Conservation (phyloP, 106 monocot genomes). For the Amphibolis antarctica region DNA sequence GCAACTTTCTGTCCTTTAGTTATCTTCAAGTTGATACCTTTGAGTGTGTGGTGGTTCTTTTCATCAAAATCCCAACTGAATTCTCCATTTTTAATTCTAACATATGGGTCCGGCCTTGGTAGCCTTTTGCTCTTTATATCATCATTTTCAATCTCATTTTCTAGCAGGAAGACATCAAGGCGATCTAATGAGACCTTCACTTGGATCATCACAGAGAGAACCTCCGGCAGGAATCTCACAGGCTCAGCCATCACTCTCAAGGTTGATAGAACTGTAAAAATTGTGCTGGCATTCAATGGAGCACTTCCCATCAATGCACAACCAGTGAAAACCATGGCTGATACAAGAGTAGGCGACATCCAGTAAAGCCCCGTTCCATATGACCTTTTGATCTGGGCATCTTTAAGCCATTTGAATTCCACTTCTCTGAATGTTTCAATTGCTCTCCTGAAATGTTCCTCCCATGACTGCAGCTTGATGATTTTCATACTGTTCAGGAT, state of each 20-base stretch:
- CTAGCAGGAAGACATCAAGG: slow-evolving; percentile 46
- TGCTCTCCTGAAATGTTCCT: slow-evolving; percentile 40
- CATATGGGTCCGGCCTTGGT: slow-evolving; percentile 3
- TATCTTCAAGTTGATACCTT: slow-evolving; percentile 1
- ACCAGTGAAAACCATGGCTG: slow-evolving; percentile 53
- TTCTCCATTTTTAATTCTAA: slow-evolving; percentile 17
- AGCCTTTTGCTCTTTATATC: slow-evolving; percentile 15
- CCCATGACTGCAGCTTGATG: slow-evolving; percentile 88
- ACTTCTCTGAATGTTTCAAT: slow-evolving; percentile 35
- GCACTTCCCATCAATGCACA: slow-evolving; percentile 28
- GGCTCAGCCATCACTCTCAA: slow-evolving; percentile 61
- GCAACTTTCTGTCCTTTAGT: slow-evolving; percentile 50
- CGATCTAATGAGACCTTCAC: slow-evolving; percentile 70
- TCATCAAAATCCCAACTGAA: slow-evolving; percentile 8
- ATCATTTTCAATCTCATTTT: slow-evolving; percentile 55
- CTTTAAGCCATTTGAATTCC: slow-evolving; percentile 63
- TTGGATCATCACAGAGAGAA: slow-evolving; percentile 53
- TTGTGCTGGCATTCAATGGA: slow-evolving; percentile 50
- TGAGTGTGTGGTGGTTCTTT: not conserved
- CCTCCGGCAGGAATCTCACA: slow-evolving; percentile 69
- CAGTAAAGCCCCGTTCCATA: slow-evolving; percentile 55
- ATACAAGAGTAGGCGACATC: slow-evolving; percentile 64
- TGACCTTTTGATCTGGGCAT: slow-evolving; percentile 46
- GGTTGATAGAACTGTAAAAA: slow-evolving; percentile 66
- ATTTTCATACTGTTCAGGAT: slow-evolving; percentile 69